These are phyloP conservation scores for Gamsiella multidivaricata DNA, from an alignment of 192 early-diverging fungal genomes.

Conservation along the genomic window DNA sequence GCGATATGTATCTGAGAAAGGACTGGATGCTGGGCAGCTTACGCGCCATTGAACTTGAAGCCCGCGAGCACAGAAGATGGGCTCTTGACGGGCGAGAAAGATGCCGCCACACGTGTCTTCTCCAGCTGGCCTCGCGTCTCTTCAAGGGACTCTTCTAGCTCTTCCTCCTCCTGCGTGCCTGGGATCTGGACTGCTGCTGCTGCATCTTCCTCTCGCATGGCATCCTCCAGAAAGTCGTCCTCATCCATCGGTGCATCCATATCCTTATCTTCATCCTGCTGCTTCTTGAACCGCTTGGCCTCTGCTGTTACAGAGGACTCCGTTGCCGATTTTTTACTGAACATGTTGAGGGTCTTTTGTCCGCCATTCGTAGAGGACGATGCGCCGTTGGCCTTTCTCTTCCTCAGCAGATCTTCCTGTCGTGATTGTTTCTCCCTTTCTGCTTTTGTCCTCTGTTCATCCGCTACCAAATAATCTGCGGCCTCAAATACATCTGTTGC, in stretches of 20 bases:
- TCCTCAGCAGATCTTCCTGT: slow-evolving; percentile 29
- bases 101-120: slow-evolving; percentile 30
- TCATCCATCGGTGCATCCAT: slow-evolving; percentile 36
- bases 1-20: no score
- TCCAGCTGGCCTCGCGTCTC: slow-evolving; percentile 38
- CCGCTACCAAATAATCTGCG: slow-evolving; percentile 29
- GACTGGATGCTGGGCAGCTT: no score
- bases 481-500: slow-evolving; percentile 50
- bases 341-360: slow-evolving; percentile 37
- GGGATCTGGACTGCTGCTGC: slow-evolving; percentile 21
- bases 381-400: slow-evolving; percentile 40
- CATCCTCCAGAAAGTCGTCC: slow-evolving; percentile 46
- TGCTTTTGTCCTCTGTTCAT: slow-evolving; percentile 28
- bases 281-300: slow-evolving; percentile 41
- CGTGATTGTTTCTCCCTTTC: slow-evolving; percentile 21
- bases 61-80: slow-evolving; percentile 34
- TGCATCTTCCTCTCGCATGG: background rate
- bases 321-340: slow-evolving; percentile 1
- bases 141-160: slow-evolving; percentile 30
- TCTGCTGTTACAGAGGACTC: background rate
- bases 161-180: slow-evolving; percentile 26
- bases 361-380: slow-evolving; percentile 3
- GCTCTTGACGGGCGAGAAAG: slow-evolving; percentile 11
- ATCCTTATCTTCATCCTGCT: slow-evolving; percentile 2
- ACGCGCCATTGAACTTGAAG: slow-evolving; percentile 39